These are phyloP conservation scores for Aspergillus sp. DNA, from an alignment of 2,329 filamentous ascomycete species.

Conservation along the genomic window DNA sequence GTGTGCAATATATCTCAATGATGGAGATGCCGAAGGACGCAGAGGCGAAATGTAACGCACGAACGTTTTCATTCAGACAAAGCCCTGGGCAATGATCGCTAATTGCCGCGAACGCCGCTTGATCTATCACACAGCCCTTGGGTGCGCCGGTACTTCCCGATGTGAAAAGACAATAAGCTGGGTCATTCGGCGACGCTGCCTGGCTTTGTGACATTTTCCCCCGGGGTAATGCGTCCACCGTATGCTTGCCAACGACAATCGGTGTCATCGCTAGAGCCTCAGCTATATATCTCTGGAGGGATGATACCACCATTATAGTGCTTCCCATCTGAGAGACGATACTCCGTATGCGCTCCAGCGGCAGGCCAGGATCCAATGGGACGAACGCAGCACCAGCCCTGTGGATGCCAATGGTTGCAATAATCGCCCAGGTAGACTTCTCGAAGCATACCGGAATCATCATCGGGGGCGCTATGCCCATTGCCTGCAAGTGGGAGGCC, in stretches of 20 bases:
- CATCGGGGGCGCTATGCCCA: not conserved
- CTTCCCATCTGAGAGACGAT: not conserved
- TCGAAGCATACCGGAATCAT: not conserved
- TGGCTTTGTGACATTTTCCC: too few species aligned
- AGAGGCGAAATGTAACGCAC: not conserved
- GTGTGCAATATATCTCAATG: not conserved
- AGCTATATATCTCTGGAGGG: not conserved
- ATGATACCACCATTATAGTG: not conserved
- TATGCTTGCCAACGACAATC: not conserved
- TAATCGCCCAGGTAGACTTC: not conserved
- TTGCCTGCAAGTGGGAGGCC: not conserved
- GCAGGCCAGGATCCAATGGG: not conserved
- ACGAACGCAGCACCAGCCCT: not conserved
- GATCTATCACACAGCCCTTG: not conserved
- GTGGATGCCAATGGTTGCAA: not conserved
- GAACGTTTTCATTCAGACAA: not conserved
- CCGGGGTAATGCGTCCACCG: not conserved
- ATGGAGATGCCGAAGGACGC: not conserved
- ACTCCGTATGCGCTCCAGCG: not conserved
- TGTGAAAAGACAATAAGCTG: constrained; percentile 1
- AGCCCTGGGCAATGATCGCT: not conserved
- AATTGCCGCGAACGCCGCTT: not conserved
- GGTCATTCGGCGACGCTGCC: not conserved
- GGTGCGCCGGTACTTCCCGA: not conserved
- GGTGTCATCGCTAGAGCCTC: too few species aligned